A percentile compares a stretch with the other conserved stretches of the same genome.
These are phyloP conservation scores for Rosellinia necatrix DNA, from an alignment of 2,329 filamentous ascomycete species.

Conservation along the genomic window DNA sequence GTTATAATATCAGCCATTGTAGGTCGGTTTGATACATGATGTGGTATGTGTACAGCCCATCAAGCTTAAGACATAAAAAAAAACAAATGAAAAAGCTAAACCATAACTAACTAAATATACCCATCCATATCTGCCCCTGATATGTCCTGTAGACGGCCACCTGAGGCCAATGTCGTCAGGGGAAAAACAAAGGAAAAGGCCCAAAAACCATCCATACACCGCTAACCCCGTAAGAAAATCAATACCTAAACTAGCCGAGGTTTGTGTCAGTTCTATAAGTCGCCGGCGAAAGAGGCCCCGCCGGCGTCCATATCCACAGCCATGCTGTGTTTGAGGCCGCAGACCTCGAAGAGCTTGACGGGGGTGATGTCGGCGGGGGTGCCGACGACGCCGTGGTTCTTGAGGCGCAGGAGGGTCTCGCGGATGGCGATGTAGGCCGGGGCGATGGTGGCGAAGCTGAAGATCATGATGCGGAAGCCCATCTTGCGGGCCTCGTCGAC, in stretches of 20 bases:
- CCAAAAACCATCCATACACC: no score
- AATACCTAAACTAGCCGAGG: not conserved
- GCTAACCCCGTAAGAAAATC: no score
- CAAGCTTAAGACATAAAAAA: no score
- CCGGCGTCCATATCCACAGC: constrained; percentile 38
- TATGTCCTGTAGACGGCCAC: no score
- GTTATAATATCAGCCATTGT: no score
- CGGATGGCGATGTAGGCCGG: constrained; percentile 51
- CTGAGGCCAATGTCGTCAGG: no score
- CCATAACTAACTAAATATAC: no score
- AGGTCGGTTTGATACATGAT: no score
- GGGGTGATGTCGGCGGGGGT: constrained; percentile 39
- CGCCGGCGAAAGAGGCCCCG: constrained; percentile 36
- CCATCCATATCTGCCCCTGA: no score
- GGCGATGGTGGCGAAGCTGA: constrained; percentile 54
- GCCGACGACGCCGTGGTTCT: constrained; percentile 40
- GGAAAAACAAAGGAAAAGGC: no score
- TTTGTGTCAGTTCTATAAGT: constrained; percentile 24
- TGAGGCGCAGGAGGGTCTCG: constrained; percentile 45
- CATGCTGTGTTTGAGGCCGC: constrained; percentile 40
- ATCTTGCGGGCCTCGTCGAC: constrained; percentile 57
- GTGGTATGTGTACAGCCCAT: no score
- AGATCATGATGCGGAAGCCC: constrained; percentile 64
- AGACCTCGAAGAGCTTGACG: constrained; percentile 40
- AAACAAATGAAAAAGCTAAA: no score